Conservation (phyloP, 805 yeast genomes). For the Suhomyces faveliae region DNA sequence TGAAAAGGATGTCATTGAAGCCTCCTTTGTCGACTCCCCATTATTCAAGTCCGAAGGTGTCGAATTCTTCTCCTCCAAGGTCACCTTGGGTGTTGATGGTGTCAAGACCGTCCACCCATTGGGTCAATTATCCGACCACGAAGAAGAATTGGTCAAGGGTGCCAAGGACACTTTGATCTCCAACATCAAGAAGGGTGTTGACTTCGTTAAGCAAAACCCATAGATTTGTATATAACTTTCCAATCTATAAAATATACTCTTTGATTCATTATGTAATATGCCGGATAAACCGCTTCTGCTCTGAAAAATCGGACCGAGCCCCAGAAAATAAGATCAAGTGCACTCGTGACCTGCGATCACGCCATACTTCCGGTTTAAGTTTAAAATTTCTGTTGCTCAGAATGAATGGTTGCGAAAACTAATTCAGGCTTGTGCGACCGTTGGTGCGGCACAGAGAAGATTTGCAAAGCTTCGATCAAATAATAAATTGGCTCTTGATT, state of each 20-base stretch:
- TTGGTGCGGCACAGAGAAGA: slow-evolving; percentile 1
- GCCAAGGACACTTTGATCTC: slow-evolving; percentile 88
- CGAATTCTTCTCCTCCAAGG: slow-evolving; percentile 93
- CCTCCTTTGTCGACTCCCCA: slow-evolving; percentile 77
- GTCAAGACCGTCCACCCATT: slow-evolving; percentile 76
- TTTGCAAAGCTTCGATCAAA: not conserved
- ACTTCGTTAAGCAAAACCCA: slow-evolving; percentile 75
- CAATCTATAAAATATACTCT: not conserved
- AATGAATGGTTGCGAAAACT: slow-evolving; percentile 4
- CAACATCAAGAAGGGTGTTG: slow-evolving; percentile 92
- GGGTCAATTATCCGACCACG: slow-evolving; percentile 71
- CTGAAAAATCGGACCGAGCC: no score
- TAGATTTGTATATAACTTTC: slow-evolving; percentile 23
- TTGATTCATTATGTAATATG: not conserved
- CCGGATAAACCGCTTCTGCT: no score
- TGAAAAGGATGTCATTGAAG: slow-evolving; percentile 62
- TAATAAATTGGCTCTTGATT: no score
- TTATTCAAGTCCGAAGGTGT: slow-evolving; percentile 85
- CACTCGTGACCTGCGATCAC: no score
- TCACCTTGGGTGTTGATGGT: slow-evolving; percentile 91
- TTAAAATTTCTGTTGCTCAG: not conserved
- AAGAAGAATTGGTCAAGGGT: slow-evolving; percentile 75
- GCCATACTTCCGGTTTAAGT: no score
- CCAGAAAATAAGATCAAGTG: no score
- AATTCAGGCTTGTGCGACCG: slow-evolving; percentile 3